phyloP scores from a whole-genome alignment of 352 stramenopile species.

The Thraustochytrium sp. region DNA sequence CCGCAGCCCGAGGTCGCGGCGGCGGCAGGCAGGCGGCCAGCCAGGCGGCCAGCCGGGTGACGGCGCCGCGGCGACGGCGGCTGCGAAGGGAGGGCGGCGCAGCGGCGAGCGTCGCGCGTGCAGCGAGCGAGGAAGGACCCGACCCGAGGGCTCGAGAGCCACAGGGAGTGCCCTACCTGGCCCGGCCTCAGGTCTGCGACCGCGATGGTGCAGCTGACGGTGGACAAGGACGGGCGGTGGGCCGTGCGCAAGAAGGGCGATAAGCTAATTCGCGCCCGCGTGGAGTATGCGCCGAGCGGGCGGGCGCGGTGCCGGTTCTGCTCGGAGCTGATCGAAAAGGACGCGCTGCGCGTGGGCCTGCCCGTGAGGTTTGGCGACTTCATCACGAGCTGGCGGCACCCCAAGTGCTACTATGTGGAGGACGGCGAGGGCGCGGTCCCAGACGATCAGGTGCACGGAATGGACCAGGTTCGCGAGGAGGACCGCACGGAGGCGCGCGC shows the following conservation, averaged over 20 bases:
- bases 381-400: conserved; percentile 39
- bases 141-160: too few species aligned
- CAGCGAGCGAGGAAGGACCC: neutral
- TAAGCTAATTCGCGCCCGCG: neutral
- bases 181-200: neutral
- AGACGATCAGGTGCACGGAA: neutral
- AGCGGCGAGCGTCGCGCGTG: neutral
- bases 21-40: too few species aligned
- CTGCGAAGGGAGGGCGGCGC: neutral
- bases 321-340: conserved; percentile 17
- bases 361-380: conserved; percentile 14
- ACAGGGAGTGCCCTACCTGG: too few species aligned
- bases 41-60: neutral
- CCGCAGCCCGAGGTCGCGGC: too few species aligned
- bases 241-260: conserved; percentile 1
- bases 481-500: conserved; percentile 1
- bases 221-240: conserved; percentile 13
- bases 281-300: conserved; percentile 24
- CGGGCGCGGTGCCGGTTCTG: conserved; percentile 36
- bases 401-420: conserved; percentile 40
- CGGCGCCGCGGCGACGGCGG: neutral
- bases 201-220: conserved; percentile 17
- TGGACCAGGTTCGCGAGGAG: neutral
- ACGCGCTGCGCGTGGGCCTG: conserved; percentile 15
- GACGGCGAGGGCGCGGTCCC: neutral